These are phyloP conservation scores for Lithocarpus polystachyus DNA, from an alignment of 306 rosid species.

Conservation along the genomic window DNA sequence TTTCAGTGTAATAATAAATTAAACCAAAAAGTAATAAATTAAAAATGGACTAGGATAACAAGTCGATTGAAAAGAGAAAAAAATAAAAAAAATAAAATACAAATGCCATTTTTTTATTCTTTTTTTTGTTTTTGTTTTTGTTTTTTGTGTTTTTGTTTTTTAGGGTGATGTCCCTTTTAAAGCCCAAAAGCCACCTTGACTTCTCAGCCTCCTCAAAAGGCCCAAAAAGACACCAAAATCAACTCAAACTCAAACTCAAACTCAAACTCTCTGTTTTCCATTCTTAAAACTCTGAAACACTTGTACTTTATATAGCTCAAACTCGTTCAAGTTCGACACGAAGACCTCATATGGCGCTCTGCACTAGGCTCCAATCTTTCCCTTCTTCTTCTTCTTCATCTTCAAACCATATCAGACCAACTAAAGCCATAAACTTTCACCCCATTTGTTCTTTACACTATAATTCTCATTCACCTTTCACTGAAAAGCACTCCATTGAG, in stretches of 20 bases:
- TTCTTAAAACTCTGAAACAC: no score
- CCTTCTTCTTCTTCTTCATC: slow-evolving; percentile 25
- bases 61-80: no score
- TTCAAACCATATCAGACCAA: slow-evolving; percentile 21
- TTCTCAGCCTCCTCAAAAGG: background rate
- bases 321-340: no score
- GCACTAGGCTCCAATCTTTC: slow-evolving; percentile 38
- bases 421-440: slow-evolving; percentile 20
- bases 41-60: no score
- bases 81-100: no score
- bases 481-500: slow-evolving; percentile 68
- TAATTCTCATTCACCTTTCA: slow-evolving; percentile 60
- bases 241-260: background rate
- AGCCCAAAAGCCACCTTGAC: background rate
- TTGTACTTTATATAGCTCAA: no score
- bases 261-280: background rate
- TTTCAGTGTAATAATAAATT: no score
- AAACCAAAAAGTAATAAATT: no score
- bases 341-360: slow-evolving; percentile 45
- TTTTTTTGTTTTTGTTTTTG: no score
- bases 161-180: background rate
- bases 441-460: slow-evolving; percentile 50
- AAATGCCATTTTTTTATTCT: no score
- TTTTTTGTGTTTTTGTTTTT: no score
- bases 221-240: background rate